phyloP scores from a whole-genome alignment of 257 asterid species.

The Echium plantagineum region DNA sequence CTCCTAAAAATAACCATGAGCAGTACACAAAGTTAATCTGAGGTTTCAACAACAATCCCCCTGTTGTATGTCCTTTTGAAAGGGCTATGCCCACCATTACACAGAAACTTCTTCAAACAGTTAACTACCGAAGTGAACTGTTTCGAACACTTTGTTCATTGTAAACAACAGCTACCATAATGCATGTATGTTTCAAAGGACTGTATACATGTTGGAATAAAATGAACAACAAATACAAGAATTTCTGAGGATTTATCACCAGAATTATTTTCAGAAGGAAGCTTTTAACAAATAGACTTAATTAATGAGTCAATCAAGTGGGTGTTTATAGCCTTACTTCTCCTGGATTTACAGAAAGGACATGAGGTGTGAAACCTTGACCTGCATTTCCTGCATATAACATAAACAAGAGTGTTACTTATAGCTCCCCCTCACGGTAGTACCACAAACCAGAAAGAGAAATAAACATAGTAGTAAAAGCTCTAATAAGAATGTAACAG shows the following conservation, averaged over 20 bases:
- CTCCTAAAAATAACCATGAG: not conserved
- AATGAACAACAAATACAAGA: not conserved
- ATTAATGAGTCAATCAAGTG: not conserved
- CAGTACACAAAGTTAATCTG: not conserved
- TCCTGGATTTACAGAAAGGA: conserved; percentile 42
- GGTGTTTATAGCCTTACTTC: conserved; percentile 30
- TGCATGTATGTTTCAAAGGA: too few species aligned
- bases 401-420: too few species aligned
- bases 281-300: not conserved
- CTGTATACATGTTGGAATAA: not conserved
- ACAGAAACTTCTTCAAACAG: too few species aligned
- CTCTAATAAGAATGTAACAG: not conserved
- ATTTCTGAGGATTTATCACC: not conserved
- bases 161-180: too few species aligned
- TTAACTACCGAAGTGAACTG: too few species aligned
- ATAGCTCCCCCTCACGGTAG: too few species aligned
- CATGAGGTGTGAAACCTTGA: conserved; percentile 42
- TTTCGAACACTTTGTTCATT: too few species aligned
- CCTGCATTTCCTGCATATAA: conserved; percentile 13
- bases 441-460: too few species aligned
- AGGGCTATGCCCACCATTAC: not conserved
- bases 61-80: not conserved
- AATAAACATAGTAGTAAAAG: too few species aligned
- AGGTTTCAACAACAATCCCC: too few species aligned
- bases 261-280: not conserved